Base-by-base conservation (phyloP, 345 rosid genomes). In the Boechera retrofracta region DNA sequence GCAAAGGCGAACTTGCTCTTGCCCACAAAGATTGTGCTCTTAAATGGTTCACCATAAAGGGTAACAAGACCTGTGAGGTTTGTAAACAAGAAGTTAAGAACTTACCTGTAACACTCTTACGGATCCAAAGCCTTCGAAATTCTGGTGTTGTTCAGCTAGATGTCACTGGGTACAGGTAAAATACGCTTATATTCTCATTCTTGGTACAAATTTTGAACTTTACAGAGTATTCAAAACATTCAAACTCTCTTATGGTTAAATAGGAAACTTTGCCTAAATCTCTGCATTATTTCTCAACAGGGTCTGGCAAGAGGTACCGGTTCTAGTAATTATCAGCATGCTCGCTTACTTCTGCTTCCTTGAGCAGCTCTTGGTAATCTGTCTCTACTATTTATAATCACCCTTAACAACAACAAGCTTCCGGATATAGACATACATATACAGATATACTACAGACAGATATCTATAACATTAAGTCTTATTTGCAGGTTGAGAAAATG, bases 1-100 rank as follows among this genome's bases (percentile, higher is more conserved):
- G 98, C 87, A 94, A 90, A 89, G 98, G 98, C 0, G 97, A 94
- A 75, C 97, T 94, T 38, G 97, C 98, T 76, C 82, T 94, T 69
- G 98, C 97, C 10, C 98, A 92, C 81, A 86, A 83, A 82, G 97
- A 90, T 47, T 94, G 98, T 80, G 97, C 97, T 54, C 78, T 92
- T 15, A 94, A 94, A 84, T 94, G 98, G 98, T 94, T 92, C 64
- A 89, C 89, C 58, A 92, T 90, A 78, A 94, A 92, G 81, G 98
- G 98, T 41, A 94, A 88, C 87, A 92, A 89, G 80, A 92, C 85
- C 1, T 94, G 98, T 67, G 98, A 94, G 49, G 98, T 92, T 31
- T 92, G 98, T 80, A 89, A 85, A 78, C 86, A 90, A 84, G 97
- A 94, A 55, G 98, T 94, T 39, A 77, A 79, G 69, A 94, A 94